phyloP scores from a whole-genome alignment of 179 eudicot species.

The Nepenthes alata region DNA sequence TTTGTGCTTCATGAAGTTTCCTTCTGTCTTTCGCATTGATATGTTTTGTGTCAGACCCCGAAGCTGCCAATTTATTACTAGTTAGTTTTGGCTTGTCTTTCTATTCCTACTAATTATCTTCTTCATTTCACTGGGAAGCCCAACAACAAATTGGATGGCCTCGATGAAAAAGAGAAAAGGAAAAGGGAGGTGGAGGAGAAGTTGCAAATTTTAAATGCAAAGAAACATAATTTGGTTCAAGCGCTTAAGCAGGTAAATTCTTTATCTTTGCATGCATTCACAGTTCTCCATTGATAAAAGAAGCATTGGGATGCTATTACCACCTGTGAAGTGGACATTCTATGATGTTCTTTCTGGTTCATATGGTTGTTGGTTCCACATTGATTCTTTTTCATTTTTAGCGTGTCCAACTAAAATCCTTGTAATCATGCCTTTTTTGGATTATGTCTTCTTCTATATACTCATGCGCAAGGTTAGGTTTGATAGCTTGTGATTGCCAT shows the following conservation, averaged over 20 bases:
- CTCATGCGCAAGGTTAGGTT: too few species aligned
- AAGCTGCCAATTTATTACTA: background rate
- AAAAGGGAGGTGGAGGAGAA: constrained; percentile 69
- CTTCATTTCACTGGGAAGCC: constrained; percentile 6
- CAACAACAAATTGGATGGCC: constrained; percentile 11
- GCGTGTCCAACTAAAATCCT: too few species aligned
- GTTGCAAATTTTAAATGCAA: constrained; percentile 51
- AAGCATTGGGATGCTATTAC: too few species aligned
- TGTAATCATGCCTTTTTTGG: too few species aligned
- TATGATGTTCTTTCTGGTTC: too few species aligned
- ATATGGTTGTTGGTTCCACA: too few species aligned
- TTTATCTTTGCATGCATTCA: background rate
- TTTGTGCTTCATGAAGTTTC: background rate
- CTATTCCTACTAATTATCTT: background rate
- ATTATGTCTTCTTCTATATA: too few species aligned
- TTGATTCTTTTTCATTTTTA: too few species aligned
- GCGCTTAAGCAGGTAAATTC: constrained; percentile 67
- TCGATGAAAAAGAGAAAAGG: constrained; percentile 48
- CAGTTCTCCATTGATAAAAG: background rate
- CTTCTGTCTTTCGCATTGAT: background rate
- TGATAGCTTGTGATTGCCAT: too few species aligned
- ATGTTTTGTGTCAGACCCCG: background rate
- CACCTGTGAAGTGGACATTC: too few species aligned
- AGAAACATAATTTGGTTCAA: constrained; percentile 78
- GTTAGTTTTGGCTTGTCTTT: background rate